Base-by-base conservation (phyloP, 768 basidiomycete species). In the Trametes villosa region DNA sequence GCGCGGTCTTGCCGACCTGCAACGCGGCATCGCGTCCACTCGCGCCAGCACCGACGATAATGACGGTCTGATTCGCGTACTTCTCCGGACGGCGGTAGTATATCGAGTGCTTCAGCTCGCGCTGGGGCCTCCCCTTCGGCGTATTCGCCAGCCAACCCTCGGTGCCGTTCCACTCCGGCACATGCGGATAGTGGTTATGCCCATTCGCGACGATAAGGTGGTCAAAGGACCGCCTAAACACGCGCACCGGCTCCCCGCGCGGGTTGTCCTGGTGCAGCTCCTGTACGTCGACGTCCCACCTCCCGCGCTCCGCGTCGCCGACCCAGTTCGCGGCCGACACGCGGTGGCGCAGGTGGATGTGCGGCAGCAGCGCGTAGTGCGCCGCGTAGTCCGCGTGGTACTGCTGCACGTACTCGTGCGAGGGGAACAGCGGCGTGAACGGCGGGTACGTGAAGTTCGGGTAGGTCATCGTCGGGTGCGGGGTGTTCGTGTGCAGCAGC, bases 131-230 rank as follows among this genome's bases (percentile, higher is more conserved):
- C 3, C 65, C 63, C 6, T 45, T 36, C 11, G 62, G 65, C 9
- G 65, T 57, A 33, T 70, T 72, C 4, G 67, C 72, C 11, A 83
- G 67, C 85, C 86, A 86, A 6, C 72, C 73, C 2, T 81, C 76
- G 53, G 81, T 76, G 1, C 85, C 85, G 13, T 66, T 68, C 73
- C 81, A 85, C 6, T 65, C 62, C 6, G 79, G 79, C 2, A 78
- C 72, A 26, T 74, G 73, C 2, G 86, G 84, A 57, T 79, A 74
- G 61, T 83, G 84, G 57, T 85, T 81, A 59, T 82, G 82, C 5
- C 86, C 86, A n/a, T 72, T 78, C 24, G 83, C 83, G 33, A 84
- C 78, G 29, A 86, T 72, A 26, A 87, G 73, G 66, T 86, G 86
- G 62, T 86, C 80, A 65, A 81, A 82, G 3, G 66, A 60, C 8